Conservation (phyloP, 345 rosid species). For the Melaleuca quinquenervia region DNA sequence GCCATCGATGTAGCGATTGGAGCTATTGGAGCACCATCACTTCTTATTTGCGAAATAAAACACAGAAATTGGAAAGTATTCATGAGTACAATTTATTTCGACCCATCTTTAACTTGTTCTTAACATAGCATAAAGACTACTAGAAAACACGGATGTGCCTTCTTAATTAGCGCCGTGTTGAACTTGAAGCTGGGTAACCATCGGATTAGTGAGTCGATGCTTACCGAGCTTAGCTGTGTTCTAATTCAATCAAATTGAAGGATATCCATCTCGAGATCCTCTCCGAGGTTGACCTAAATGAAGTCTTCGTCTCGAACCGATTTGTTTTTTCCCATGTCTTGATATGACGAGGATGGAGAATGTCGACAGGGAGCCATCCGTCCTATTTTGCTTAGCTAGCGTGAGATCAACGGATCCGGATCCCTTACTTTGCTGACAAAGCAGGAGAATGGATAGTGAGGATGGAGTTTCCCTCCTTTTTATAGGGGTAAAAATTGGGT, state of each 20-base stretch:
- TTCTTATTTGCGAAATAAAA: neutral
- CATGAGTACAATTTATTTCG: too few species aligned
- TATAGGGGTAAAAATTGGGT: too few species aligned
- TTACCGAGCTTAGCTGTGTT: too few species aligned
- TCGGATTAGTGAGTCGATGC: too few species aligned
- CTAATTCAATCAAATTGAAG: neutral
- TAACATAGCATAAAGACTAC: neutral
- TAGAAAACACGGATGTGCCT: neutral
- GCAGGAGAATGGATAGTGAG: too few species aligned
- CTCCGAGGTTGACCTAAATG: neutral
- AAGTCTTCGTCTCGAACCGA: neutral
- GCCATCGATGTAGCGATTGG: neutral
- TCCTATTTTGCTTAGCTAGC: neutral
- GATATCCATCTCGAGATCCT: neutral
- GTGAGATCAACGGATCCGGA: neutral
- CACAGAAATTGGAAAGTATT: rapidly evolving
- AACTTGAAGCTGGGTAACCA: neutral
- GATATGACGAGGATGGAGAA: neutral
- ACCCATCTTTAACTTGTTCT: neutral
- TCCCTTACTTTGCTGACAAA: too few species aligned
- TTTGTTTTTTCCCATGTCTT: neutral
- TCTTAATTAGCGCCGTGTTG: neutral
- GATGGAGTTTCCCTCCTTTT: too few species aligned
- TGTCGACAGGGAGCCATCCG: neutral
- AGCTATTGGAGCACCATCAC: neutral